phyloP scores from a whole-genome alignment of 441 rosid genomes.

The Gossypium davidsonii region DNA sequence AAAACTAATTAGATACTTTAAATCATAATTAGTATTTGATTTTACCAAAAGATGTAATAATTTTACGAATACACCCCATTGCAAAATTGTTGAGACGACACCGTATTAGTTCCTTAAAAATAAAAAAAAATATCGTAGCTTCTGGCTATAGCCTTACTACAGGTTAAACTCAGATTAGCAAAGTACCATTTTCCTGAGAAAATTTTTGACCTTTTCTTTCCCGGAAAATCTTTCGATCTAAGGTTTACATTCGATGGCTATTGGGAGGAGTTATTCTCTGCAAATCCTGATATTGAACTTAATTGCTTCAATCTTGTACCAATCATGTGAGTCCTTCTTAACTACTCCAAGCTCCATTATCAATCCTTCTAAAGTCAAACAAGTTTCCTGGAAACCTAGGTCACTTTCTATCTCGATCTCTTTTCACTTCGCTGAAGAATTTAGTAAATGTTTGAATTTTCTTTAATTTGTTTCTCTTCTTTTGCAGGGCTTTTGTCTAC shows the following conservation, averaged over 20 bases:
- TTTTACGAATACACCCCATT: background rate
- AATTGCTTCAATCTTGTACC: conserved; percentile 34
- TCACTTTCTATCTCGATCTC: conserved; percentile 14
- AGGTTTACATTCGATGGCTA: conserved; percentile 17
- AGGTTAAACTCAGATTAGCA: background rate
- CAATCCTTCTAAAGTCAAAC: conserved; percentile 84
- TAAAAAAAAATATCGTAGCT: background rate
- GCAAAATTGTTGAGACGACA: background rate
- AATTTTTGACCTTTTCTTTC: background rate
- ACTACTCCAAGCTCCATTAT: conserved; percentile 51
- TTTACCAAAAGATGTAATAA: background rate
- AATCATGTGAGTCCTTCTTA: conserved; percentile 33
- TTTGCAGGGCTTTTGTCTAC: conserved; percentile 77
- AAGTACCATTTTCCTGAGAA: background rate
- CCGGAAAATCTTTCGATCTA: conserved; percentile 20
- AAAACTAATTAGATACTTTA: no score
- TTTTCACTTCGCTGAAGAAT: background rate
- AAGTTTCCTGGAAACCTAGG: conserved; percentile 89
- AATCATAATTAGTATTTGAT: background rate
- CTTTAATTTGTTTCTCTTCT: background rate
- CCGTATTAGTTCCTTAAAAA: background rate
- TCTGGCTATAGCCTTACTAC: no score
- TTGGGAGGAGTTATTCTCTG: conserved; percentile 11
- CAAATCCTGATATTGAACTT: conserved; percentile 30
- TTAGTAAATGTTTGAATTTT: background rate